Evolutionary conservation across 2,329 filamentous ascomycete species (phyloP), one percentile per base, ranked within the genome.

Genomic region (Paracoccidioides lutzii): DNA sequence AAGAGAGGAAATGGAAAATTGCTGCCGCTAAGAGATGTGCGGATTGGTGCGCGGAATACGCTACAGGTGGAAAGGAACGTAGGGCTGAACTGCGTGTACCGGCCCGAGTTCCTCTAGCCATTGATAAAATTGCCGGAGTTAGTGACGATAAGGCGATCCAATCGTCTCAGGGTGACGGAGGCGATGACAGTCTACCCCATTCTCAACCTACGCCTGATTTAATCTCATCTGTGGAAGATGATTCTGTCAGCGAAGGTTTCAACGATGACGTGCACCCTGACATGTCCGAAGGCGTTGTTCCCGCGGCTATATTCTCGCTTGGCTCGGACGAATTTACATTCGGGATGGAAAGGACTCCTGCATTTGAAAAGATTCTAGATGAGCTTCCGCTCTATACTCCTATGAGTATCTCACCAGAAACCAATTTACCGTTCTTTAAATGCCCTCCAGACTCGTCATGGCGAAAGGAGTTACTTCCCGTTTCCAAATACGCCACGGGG

Each of bases 1-100:
- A 96, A 70, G 93, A 97, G 69, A 78, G 89, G 43, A 95, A 95
- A 68, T 95, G 90, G 90, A 97, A 96, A 72, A 83, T 82, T 66
- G 81, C 86, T 2, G 80, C 85, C 40, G 90, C 90, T 4, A 85
- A 84, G 57, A 89, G 84, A 56, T 76, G 95, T 58, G 93, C 90
- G 1, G 77, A 84, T 64, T 87, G 85, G 64, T 97, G 91, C 69
- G 88, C 85, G 0, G 84, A 91, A 62, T 98, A 88, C 81, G 79
- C 89, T 41, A 77, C 79, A 28, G 80, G 85, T 41, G 77, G 76
- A 40, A 71, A 76, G 4, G 82, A 86, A 60, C 81, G 85, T 57
- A 81, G 83, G 50, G 78, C 78, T 57, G 67, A 76, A 1, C 75
- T 96, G 57, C 89, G 91, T 64, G 80, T 95, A 30, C 78, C 79